phyloP scores from a whole-genome alignment of 768 basidiomycete genomes.

The Paxillus involutus region DNA sequence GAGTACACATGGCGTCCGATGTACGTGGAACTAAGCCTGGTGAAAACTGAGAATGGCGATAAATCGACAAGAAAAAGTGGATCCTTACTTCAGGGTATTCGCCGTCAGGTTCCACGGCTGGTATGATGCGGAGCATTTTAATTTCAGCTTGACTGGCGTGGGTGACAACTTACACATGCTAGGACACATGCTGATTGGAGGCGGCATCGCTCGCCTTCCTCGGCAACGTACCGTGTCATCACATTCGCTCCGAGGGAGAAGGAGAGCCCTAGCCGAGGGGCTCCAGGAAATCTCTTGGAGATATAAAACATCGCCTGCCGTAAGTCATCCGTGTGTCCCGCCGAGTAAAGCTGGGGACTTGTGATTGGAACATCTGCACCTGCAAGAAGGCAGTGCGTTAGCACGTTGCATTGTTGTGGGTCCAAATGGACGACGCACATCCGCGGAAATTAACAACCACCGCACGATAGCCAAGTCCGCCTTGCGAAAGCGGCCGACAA shows the following conservation, averaged over 20 bases:
- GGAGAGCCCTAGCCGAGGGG: constrained; percentile 83
- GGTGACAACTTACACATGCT: constrained; percentile 60
- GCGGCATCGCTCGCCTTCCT: constrained; percentile 68
- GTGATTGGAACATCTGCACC: constrained; percentile 87
- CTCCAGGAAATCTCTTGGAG: constrained; percentile 66
- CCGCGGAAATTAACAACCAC: constrained; percentile 93
- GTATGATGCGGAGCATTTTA: constrained; percentile 7
- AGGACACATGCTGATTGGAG: constrained; percentile 66
- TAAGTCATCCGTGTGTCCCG: constrained; percentile 88
- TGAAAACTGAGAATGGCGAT: constrained; percentile 4
- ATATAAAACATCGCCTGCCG: constrained; percentile 80
- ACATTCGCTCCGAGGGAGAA: constrained; percentile 96
- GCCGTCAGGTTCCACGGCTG: constrained; percentile 52
- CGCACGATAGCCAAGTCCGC: constrained; percentile 89
- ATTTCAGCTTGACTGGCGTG: constrained; percentile 11
- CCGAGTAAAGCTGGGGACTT: constrained; percentile 80
- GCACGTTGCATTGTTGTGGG: constrained; percentile 5
- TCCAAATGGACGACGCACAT: constrained; percentile 50
- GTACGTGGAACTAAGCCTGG: constrained; percentile 55
- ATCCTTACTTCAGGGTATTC: constrained; percentile 35
- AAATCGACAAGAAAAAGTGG: constrained; percentile 9
- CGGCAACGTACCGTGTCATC: constrained; percentile 83
- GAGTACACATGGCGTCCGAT: constrained; percentile 69
- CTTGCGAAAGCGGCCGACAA: constrained; percentile 65
- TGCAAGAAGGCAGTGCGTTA: constrained; percentile 31